Evolutionary conservation across 805 yeast genomes (phyloP).

Genomic region (Candida andamanensis): DNA sequence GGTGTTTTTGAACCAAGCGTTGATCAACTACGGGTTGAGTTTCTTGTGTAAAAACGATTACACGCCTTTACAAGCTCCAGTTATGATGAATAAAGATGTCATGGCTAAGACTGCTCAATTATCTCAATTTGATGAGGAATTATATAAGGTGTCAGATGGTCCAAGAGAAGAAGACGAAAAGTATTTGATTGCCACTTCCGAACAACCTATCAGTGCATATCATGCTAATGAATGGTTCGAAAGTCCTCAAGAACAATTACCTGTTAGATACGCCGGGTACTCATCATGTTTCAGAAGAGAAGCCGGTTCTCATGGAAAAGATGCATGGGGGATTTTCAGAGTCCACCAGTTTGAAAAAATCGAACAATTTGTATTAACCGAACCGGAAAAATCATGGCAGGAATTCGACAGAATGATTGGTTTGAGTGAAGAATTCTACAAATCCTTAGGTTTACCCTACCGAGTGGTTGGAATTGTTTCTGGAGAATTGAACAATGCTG

Average conservation of each 20-base stretch:
- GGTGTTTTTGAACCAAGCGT: slow-evolving; percentile 95
- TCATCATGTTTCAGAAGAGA: slow-evolving; percentile 99
- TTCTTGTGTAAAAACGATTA: slow-evolving; percentile 77
- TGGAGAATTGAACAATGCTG: slow-evolving; percentile 98
- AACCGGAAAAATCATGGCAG: slow-evolving; percentile 97
- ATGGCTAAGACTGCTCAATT: slow-evolving; percentile 99
- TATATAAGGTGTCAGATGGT: slow-evolving; percentile 95
- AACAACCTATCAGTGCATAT: slow-evolving; percentile 97
- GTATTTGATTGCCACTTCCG: slow-evolving; percentile 96
- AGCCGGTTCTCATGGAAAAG: slow-evolving; percentile 99
- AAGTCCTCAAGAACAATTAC: slow-evolving; percentile 93
- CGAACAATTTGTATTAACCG: slow-evolving; percentile 93
- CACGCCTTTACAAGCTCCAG: slow-evolving; percentile 94
- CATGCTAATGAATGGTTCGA: slow-evolving; percentile 99
- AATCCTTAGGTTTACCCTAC: slow-evolving; percentile 88
- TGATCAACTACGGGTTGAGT: slow-evolving; percentile 90
- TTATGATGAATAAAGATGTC: slow-evolving; percentile 98
- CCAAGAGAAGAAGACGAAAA: slow-evolving; percentile 70
- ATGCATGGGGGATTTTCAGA: slow-evolving; percentile 99
- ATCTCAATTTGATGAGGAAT: slow-evolving; percentile 96
- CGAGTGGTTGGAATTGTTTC: slow-evolving; percentile 97
- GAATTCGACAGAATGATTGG: slow-evolving; percentile 96
- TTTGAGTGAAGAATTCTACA: slow-evolving; percentile 86
- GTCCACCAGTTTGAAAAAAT: slow-evolving; percentile 98
- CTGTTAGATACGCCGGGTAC: slow-evolving; percentile 95